phyloP scores from a whole-genome alignment of 2,329 filamentous ascomycete genomes.

The Neopestalotiopsis clavispora region DNA sequence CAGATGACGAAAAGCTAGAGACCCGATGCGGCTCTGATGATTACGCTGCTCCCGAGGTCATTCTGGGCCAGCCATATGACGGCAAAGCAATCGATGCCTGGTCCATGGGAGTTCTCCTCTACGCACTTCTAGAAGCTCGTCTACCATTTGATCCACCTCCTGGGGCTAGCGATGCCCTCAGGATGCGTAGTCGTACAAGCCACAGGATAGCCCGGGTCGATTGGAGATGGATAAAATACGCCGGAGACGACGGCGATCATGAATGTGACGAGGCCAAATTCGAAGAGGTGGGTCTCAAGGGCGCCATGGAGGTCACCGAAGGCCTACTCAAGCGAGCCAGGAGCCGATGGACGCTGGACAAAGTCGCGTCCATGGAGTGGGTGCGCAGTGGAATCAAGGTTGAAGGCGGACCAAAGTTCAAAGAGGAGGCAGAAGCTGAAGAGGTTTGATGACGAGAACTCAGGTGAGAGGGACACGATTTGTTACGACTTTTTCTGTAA shows the following conservation, averaged over 20 bases:
- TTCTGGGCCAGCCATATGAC: slow-evolving; percentile 94
- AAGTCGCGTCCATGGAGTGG: slow-evolving; percentile 77
- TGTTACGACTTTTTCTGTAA: slow-evolving; percentile 9
- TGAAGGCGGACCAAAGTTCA: slow-evolving; percentile 63
- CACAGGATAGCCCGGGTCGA: slow-evolving; percentile 96
- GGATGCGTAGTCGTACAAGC: slow-evolving; percentile 80
- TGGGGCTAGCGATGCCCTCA: slow-evolving; percentile 75
- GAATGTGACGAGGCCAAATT: slow-evolving; percentile 68
- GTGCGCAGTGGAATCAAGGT: slow-evolving; percentile 75
- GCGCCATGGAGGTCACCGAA: slow-evolving; percentile 82
- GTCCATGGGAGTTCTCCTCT: slow-evolving; percentile 92
- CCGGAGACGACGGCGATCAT: slow-evolving; percentile 84
- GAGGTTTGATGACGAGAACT: slow-evolving; percentile 47
- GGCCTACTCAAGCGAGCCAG: slow-evolving; percentile 82
- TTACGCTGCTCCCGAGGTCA: slow-evolving; percentile 94
- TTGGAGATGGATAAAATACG: slow-evolving; percentile 92
- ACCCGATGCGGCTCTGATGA: slow-evolving; percentile 96
- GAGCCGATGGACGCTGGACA: slow-evolving; percentile 75
- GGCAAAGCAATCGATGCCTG: slow-evolving; percentile 91
- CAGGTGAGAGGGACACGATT: slow-evolving; percentile 11
- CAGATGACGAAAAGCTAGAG: slow-evolving; percentile 85
- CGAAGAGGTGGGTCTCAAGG: slow-evolving; percentile 68
- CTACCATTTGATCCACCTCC: slow-evolving; percentile 92
- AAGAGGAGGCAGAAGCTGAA: slow-evolving; percentile 63
- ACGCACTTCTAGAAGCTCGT: slow-evolving; percentile 90